Evolutionary conservation across 768 basidiomycete species (phyloP), one percentile per base, ranked within the genome.

Genomic region (Boletus sp.): DNA sequence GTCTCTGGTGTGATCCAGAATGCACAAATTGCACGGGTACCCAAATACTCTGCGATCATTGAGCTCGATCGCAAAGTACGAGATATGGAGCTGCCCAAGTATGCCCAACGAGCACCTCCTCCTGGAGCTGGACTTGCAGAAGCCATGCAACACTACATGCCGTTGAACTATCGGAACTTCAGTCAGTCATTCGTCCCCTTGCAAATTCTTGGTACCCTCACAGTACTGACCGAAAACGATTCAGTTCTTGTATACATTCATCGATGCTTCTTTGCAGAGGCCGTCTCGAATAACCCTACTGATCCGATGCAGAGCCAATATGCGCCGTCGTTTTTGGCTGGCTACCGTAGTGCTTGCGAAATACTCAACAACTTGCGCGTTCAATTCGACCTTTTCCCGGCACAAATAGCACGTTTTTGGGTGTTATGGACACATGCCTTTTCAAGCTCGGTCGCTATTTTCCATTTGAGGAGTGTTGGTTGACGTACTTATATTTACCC

Each of bases 121-220:
- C 65, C 77, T 56, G 79, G 80, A 8, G 72, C 72, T 1, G 80
- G 81, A 3, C 72, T 89, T 11, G 73, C 77, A 9, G 73, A 83
- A 64, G 82, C 83, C 7, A 89, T 90, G 88, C 81, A 79, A 34
- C 80, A 84, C 66, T 88, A 81, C 62, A 89, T 89, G 88, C 84
- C 88, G 1, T 75, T 70, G 33, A 88, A 89, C 63, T 90, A 89
- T 66, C 79, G 84, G 1, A 81, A 87, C 61, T 73, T 85, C 34
- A 83, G 88, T 88, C 23, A 62, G 84, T 63, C 68, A 4, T 33
- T 34, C 19, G 15, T 15, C 7, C 1, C 4, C 44, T 41, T 50
- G 7, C 43, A 11, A 7, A 41, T 25, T 40, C 40, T 19, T 10
- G 27, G 8, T 30, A 21, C 17, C 21, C 23, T 39, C 38, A 13